These are phyloP conservation scores for Pleurozium schreberi DNA, from an alignment of 225 moss, liverwort and hornwort species.

Conservation along the genomic window DNA sequence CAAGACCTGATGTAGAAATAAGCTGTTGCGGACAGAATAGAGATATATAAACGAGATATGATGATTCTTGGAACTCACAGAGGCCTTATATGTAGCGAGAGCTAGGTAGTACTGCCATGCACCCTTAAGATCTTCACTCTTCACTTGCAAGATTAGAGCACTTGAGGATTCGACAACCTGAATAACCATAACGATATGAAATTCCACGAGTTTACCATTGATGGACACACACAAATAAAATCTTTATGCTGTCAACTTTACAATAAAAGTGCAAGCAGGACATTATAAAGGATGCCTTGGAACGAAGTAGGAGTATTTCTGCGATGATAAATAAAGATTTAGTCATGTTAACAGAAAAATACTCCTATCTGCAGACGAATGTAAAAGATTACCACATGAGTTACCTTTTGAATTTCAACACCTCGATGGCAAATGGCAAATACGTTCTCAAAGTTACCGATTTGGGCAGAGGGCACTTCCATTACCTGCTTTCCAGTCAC, in stretches of 20 bases:
- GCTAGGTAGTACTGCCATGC: constrained; percentile 80
- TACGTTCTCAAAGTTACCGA: constrained; percentile 77
- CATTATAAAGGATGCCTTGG: not conserved
- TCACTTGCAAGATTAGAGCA: constrained; percentile 74
- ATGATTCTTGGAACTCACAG: constrained; percentile 43
- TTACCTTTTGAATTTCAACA: constrained; percentile 77
- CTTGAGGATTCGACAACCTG: constrained; percentile 90
- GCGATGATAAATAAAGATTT: not conserved
- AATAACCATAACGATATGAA: not conserved
- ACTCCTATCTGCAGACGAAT: not conserved
- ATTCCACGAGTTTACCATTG: not conserved
- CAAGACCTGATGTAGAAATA: not conserved
- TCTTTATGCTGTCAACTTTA: not conserved
- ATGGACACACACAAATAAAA: not conserved
- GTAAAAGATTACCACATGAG: not conserved
- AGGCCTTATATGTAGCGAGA: constrained; percentile 74
- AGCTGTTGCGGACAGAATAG: not conserved
- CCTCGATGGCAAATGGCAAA: constrained; percentile 79
- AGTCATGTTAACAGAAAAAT: not conserved
- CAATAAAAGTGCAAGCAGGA: not conserved
- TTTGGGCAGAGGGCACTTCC: constrained; percentile 62
- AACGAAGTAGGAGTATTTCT: not conserved
- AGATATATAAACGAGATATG: not conserved
- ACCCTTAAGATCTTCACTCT: constrained; percentile 55
- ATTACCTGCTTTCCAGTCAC: constrained; percentile 91